Conservation (phyloP, 176 grass and related monocot genomes). For the Phoenix dactylifera region DNA sequence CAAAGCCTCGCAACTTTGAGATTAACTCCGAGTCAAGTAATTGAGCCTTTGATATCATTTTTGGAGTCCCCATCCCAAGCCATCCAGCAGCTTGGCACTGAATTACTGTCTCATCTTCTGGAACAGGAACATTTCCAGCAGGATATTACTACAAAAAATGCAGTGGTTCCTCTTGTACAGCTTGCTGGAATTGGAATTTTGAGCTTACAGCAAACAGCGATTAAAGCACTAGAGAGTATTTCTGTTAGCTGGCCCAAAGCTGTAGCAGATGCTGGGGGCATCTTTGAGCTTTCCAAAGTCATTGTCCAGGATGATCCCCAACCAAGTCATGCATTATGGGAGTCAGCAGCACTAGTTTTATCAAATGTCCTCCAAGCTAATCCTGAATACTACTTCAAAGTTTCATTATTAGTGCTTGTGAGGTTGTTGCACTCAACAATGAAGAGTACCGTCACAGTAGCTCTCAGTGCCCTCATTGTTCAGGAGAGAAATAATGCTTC, state of each 20-base stretch:
- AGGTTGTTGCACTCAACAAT: slow-evolving; percentile 66
- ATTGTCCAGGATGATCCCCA: slow-evolving; percentile 91
- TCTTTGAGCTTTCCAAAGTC: slow-evolving; percentile 95
- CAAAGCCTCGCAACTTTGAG: slow-evolving; percentile 72
- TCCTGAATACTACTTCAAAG: slow-evolving; percentile 81
- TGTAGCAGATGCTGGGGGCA: slow-evolving; percentile 88
- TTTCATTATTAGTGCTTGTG: slow-evolving; percentile 86
- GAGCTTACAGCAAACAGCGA: slow-evolving; percentile 87
- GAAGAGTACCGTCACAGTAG: slow-evolving; percentile 76
- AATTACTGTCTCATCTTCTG: slow-evolving; percentile 80
- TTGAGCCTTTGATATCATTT: slow-evolving; percentile 88
- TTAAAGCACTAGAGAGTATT: slow-evolving; percentile 93
- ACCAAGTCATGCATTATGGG: slow-evolving; percentile 84
- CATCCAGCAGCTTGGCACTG: slow-evolving; percentile 93
- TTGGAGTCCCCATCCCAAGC: slow-evolving; percentile 94
- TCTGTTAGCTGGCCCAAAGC: slow-evolving; percentile 90
- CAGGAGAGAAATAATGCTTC: slow-evolving; percentile 82
- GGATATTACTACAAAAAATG: slow-evolving; percentile 87
- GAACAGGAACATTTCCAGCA: slow-evolving; percentile 96
- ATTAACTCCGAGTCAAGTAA: slow-evolving; percentile 81
- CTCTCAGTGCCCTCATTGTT: slow-evolving; percentile 86
- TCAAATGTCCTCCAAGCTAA: slow-evolving; percentile 88
- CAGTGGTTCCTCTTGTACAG: slow-evolving; percentile 86
- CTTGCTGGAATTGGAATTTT: slow-evolving; percentile 90
- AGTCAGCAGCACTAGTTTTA: slow-evolving; percentile 88